Percentiles rank a stretch among this genome's conserved stretches.
Conservation (phyloP, 768 basidiomycete genomes). For the Psilocybe sp. region DNA sequence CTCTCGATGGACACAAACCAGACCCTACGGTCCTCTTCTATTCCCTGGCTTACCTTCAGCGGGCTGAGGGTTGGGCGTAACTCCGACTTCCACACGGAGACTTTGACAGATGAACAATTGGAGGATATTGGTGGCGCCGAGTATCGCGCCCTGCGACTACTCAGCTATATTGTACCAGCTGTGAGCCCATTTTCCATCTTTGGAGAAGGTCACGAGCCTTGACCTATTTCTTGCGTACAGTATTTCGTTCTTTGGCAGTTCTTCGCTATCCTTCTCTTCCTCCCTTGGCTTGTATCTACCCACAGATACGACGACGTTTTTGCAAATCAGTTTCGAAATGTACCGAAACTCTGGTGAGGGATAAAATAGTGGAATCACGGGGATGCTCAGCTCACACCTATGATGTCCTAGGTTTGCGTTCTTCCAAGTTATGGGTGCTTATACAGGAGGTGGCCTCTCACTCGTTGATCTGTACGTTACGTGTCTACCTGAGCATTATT, state of each 20-base stretch:
- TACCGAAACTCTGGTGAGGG: constrained; percentile 57
- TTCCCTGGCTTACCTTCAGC: constrained; percentile 37
- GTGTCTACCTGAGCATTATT: constrained; percentile 6
- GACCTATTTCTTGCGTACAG: constrained; percentile 35
- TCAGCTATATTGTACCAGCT: constrained; percentile 47
- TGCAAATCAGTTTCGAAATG: constrained; percentile 42
- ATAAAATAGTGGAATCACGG: neutral
- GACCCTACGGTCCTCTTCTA: constrained; percentile 33
- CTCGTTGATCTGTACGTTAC: constrained; percentile 57
- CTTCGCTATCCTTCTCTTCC: constrained; percentile 52
- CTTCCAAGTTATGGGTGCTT: constrained; percentile 46
- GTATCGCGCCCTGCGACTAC: constrained; percentile 56
- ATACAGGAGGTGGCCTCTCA: constrained; percentile 70
- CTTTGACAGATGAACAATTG: constrained; percentile 61
- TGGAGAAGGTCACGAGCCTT: neutral
- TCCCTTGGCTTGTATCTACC: constrained; percentile 53
- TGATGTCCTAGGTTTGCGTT: constrained; percentile 34
- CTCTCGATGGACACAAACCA: constrained; percentile 50
- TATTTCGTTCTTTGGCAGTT: constrained; percentile 65
- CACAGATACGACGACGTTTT: constrained; percentile 49
- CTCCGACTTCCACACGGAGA: constrained; percentile 51
- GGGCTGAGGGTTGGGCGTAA: constrained; percentile 56
- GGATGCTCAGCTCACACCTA: constrained; percentile 2
- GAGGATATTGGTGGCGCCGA: constrained; percentile 78
- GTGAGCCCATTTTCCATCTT: constrained; percentile 20